These are phyloP conservation scores for Mychonastes homosphaera DNA, from an alignment of 139 green algal species.

Conservation along the genomic window DNA sequence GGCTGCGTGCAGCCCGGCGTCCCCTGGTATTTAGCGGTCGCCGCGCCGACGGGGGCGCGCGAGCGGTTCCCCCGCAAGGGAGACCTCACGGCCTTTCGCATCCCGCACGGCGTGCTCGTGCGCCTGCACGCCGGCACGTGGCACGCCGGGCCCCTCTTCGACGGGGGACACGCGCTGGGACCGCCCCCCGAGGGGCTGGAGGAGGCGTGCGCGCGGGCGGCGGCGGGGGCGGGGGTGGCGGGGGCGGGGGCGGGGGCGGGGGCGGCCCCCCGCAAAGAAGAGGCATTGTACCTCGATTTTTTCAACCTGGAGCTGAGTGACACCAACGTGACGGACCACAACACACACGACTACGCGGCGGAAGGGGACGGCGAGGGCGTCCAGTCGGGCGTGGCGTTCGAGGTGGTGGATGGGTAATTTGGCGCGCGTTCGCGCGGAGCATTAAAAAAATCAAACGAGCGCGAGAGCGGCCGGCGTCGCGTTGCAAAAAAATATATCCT, in stretches of 20 bases:
- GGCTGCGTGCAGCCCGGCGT: constrained; percentile 21
- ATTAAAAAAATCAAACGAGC: too few species aligned
- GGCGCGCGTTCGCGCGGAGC: too few species aligned
- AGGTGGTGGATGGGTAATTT: too few species aligned
- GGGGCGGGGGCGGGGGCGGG: too few species aligned
- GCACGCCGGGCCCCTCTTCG: background rate
- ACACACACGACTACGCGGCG: constrained; percentile 64
- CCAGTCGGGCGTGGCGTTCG: too few species aligned
- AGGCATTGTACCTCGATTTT: constrained; percentile 60
- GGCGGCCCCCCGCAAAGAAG: background rate
- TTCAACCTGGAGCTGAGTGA: constrained; percentile 91
- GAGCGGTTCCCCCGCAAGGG: constrained; percentile 24
- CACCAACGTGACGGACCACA: constrained; percentile 89
- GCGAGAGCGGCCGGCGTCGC: too few species aligned
- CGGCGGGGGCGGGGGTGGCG: too few species aligned
- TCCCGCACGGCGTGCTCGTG: constrained; percentile 54
- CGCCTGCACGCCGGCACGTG: background rate
- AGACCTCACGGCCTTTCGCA: constrained; percentile 37
- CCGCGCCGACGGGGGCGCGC: constrained; percentile 36
- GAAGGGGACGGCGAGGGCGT: too few species aligned
- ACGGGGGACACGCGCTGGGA: background rate
- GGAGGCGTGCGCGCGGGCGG: too few species aligned
- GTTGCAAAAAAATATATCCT: too few species aligned
- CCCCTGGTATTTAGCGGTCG: constrained; percentile 78
- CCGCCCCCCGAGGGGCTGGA: too few species aligned